Conservation (phyloP, 345 rosid species). For the Camelina neglecta region DNA sequence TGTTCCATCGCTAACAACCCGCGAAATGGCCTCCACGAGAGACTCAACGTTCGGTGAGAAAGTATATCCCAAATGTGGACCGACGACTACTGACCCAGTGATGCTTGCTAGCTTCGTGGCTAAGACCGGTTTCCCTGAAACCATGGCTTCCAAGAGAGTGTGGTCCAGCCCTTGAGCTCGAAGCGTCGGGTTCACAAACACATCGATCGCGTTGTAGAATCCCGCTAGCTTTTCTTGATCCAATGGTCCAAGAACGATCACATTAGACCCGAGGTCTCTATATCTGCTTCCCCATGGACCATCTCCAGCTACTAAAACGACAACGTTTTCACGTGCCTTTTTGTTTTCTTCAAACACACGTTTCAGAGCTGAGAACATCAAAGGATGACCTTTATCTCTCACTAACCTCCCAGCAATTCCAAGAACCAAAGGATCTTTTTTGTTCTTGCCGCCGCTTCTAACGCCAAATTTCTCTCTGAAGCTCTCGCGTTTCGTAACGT, state of each 20-base stretch:
- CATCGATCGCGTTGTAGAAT: slow-evolving; percentile 82
- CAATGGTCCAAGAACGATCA: slow-evolving; percentile 76
- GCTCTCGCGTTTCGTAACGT: slow-evolving; percentile 51
- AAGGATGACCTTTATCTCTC: slow-evolving; percentile 85
- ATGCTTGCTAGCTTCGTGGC: slow-evolving; percentile 89
- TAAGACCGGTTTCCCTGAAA: slow-evolving; percentile 76
- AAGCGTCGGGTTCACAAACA: slow-evolving; percentile 84
- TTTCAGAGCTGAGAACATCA: slow-evolving; percentile 77
- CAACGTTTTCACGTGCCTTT: slow-evolving; percentile 50
- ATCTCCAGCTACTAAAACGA: slow-evolving; percentile 83
- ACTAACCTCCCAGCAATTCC: slow-evolving; percentile 95
- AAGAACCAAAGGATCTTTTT: slow-evolving; percentile 48
- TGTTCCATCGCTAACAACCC: slow-evolving; percentile 65
- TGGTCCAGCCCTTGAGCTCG: slow-evolving; percentile 95
- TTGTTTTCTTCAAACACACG: slow-evolving; percentile 62
- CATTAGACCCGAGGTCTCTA: slow-evolving; percentile 64
- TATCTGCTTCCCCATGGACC: slow-evolving; percentile 95
- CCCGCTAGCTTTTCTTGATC: slow-evolving; percentile 73
- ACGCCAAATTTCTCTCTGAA: slow-evolving; percentile 63
- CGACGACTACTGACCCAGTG: slow-evolving; percentile 70
- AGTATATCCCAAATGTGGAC: slow-evolving; percentile 67
- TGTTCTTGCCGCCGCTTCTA: slow-evolving; percentile 38
- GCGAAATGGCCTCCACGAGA: slow-evolving; percentile 56
- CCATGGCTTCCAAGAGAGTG: slow-evolving; percentile 88
- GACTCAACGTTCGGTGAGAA: slow-evolving; percentile 76